Evolutionary conservation across 176 grass and related monocot genomes (phyloP).

Genomic region (Phyllostachys edulis): DNA sequence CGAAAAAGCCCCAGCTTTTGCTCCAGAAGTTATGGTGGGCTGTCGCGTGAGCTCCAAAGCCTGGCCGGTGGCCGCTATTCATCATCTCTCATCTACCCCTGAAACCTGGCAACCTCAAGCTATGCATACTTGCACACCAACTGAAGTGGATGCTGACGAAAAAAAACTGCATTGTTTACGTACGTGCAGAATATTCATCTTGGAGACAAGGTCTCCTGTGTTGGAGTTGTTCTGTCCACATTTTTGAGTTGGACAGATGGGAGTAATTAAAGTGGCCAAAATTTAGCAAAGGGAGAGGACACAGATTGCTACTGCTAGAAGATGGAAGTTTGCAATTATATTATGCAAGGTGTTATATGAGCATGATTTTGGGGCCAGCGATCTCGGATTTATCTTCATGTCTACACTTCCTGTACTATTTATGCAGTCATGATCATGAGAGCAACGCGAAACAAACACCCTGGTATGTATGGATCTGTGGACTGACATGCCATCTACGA

Average conservation of each 20-base stretch:
- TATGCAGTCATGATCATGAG: background rate
- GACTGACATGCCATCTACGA: conserved; percentile 13
- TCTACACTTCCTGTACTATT: background rate
- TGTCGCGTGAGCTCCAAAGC: conserved; percentile 11
- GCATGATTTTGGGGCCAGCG: background rate
- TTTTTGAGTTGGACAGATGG: background rate
- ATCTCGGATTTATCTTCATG: background rate
- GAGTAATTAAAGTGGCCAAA: conserved; percentile 33
- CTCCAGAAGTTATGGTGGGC: conserved; percentile 58
- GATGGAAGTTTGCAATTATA: background rate
- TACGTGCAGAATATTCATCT: conserved; percentile 31
- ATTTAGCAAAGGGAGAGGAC: background rate
- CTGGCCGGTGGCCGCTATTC: background rate
- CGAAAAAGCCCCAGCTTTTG: conserved; percentile 46
- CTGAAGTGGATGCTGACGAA: conserved; percentile 26
- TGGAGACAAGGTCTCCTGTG: background rate
- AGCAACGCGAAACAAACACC: conserved; percentile 26
- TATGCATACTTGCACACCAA: background rate
- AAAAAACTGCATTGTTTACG: background rate
- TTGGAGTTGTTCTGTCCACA: conserved; percentile 8
- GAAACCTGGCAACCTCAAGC: background rate
- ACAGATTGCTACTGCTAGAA: background rate
- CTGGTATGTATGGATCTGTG: background rate
- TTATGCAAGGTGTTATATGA: background rate
- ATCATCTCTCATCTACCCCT: background rate